A percentile compares a stretch with the other conserved stretches of the same genome.
phyloP scores from a whole-genome alignment of 768 basidiomycete species.

The Tylopilus felleus region DNA sequence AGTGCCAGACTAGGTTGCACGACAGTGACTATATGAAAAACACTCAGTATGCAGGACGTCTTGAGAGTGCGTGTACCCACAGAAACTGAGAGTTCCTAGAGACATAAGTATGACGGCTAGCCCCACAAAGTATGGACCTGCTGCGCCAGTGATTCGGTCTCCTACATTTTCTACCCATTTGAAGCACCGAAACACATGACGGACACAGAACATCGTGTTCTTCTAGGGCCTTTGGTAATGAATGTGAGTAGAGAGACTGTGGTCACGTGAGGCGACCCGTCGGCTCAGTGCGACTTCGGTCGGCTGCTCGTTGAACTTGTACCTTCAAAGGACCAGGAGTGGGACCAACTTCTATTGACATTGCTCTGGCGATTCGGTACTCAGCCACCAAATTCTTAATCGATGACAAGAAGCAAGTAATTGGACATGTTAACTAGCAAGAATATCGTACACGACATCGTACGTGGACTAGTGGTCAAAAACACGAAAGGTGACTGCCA shows the following conservation, averaged over 20 bases:
- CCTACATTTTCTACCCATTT: conserved; percentile 66
- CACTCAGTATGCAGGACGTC: neutral
- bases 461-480: neutral
- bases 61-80: conserved; percentile 44
- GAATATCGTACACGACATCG: no score
- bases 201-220: conserved; percentile 28
- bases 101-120: conserved; percentile 74
- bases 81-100: conserved; percentile 71
- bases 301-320: no score
- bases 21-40: conserved; percentile 61
- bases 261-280: no score
- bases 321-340: no score
- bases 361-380: neutral
- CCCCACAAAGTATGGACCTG: conserved; percentile 85
- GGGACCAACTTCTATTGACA: no score
- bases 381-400: no score
- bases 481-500: conserved; percentile 1
- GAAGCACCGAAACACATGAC: conserved; percentile 52
- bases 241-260: neutral
- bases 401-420: no score
- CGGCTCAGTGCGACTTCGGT: no score
- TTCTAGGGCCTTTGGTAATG: neutral
- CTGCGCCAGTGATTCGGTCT: conserved; percentile 82
- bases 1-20: conserved; percentile 63
- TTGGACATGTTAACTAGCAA: no score